Conservation (phyloP, 2,329 filamentous ascomycete genomes). For the Botrytis paeoniae region DNA sequence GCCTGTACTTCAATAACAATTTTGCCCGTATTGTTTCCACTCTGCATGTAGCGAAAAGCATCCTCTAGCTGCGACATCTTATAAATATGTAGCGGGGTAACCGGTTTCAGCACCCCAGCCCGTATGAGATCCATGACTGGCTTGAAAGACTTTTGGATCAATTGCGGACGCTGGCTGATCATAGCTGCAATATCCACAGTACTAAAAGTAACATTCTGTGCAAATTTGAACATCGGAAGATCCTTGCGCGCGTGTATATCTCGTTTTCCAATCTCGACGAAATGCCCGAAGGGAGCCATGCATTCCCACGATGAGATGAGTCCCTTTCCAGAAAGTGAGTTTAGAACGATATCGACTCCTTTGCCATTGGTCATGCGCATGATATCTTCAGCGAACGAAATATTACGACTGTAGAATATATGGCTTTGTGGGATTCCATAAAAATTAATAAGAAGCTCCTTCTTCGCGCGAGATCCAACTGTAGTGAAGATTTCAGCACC, state of each 20-base stretch:
- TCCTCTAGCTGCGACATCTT: too few relatives aligned
- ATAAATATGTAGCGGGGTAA: too few relatives aligned
- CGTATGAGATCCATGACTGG: too few relatives aligned
- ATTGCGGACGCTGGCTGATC: too few relatives aligned
- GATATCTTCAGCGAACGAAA: neutral
- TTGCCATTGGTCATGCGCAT: neutral
- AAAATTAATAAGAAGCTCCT: neutral
- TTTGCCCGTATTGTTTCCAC: too few relatives aligned
- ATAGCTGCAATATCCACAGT: too few relatives aligned
- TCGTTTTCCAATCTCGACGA: neutral
- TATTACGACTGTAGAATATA: constrained; percentile 5
- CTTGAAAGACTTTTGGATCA: too few relatives aligned
- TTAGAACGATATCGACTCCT: constrained; percentile 13
- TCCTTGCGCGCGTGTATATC: too few relatives aligned
- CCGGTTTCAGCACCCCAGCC: too few relatives aligned
- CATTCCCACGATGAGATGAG: neutral
- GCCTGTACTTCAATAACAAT: too few relatives aligned
- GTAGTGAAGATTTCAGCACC: constrained; percentile 36
- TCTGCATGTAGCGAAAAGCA: too few relatives aligned
- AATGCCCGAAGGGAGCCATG: neutral
- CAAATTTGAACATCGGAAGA: neutral
- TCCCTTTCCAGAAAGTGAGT: neutral
- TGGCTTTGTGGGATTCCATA: neutral
- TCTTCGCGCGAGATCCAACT: constrained; percentile 33
- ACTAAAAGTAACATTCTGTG: too few relatives aligned